Evolutionary conservation across 129 eudicot genomes (phyloP).

Genomic region (Lonicera japonica): DNA sequence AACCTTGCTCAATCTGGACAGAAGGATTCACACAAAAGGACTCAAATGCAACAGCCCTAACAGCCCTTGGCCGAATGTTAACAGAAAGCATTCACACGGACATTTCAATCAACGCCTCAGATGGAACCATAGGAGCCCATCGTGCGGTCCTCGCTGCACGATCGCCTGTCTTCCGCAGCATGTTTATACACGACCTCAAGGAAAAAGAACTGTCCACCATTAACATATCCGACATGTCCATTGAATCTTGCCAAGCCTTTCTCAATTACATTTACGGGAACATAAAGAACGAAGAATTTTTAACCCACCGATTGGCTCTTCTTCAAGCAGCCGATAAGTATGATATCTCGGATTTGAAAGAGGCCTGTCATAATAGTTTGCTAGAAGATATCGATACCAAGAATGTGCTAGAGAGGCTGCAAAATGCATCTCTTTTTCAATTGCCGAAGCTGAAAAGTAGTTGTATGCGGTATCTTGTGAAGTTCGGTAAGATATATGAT

Average conservation of each 20-base stretch:
- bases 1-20: conserved; percentile 68
- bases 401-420: conserved; percentile 92
- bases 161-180: conserved; percentile 86
- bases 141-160: conserved; percentile 89
- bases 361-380: conserved; percentile 77
- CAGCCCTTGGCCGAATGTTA: conserved; percentile 71
- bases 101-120: conserved; percentile 62
- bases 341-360: conserved; percentile 74
- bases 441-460: conserved; percentile 67
- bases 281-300: conserved; percentile 51
- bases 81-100: conserved; percentile 84
- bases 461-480: conserved; percentile 85
- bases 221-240: conserved; percentile 83
- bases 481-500: conserved; percentile 84
- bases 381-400: conserved; percentile 75
- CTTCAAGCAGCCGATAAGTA: conserved; percentile 92
- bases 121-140: conserved; percentile 78
- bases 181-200: conserved; percentile 83
- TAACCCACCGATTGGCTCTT: conserved; percentile 63
- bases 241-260: conserved; percentile 67
- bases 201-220: conserved; percentile 76
- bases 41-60: conserved; percentile 50
- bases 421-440: conserved; percentile 64
- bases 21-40: conserved; percentile 40
- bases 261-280: conserved; percentile 68